Percentiles rank a stretch among this genome's conserved stretches.
Conservation (phyloP, 1,284 basidiomycete genomes). For the Stygiomarasmius scandens region DNA sequence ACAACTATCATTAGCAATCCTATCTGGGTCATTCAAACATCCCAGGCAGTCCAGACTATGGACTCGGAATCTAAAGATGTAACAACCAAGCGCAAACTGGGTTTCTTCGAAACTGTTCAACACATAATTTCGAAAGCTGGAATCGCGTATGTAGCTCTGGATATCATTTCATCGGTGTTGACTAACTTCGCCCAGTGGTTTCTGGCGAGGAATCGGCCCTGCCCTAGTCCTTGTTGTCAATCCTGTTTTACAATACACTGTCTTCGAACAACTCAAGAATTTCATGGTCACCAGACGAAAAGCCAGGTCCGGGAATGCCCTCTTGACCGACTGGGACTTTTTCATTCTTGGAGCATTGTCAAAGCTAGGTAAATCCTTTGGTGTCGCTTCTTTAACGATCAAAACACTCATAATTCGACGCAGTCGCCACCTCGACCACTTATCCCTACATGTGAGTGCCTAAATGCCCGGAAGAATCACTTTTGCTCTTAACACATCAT, state of each 20-base stretch:
- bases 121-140: conserved; percentile 83
- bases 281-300: conserved; percentile 63
- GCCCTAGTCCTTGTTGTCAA: conserved; percentile 85
- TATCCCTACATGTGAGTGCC: conserved; percentile 75
- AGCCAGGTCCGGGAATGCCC: conserved; percentile 46
- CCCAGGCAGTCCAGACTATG: conserved; percentile 77
- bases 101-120: conserved; percentile 70
- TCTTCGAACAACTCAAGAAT: conserved; percentile 87
- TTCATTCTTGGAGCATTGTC: conserved; percentile 89
- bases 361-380: conserved; percentile 66
- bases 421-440: conserved; percentile 74
- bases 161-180: not conserved
- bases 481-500: conserved; percentile 3
- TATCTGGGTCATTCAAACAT: conserved; percentile 93
- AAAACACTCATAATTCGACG: not conserved
- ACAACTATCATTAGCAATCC: conserved; percentile 94
- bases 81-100: conserved; percentile 51
- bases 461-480: not conserved
- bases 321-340: conserved; percentile 83
- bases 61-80: conserved; percentile 31
- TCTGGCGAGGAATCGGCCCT: conserved; percentile 96
- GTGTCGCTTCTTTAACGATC: not conserved
- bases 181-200: conserved; percentile 48
- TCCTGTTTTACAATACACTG: conserved; percentile 90
- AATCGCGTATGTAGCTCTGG: conserved; percentile 36